Evolutionary conservation across 306 rosid species (phyloP), one percentile per base, ranked within the genome.

Genomic region (Dryas alaskensis): DNA sequence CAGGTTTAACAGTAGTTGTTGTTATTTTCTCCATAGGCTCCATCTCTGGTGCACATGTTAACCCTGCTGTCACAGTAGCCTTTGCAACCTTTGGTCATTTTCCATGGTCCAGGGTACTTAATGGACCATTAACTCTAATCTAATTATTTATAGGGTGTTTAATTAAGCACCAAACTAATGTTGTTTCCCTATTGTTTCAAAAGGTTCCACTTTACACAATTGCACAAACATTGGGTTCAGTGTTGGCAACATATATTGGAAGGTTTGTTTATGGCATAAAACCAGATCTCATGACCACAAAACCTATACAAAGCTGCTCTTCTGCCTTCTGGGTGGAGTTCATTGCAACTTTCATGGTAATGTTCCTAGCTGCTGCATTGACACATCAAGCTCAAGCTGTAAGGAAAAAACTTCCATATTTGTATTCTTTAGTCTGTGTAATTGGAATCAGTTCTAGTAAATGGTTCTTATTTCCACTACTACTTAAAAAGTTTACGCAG

Each of bases 11-110:
- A n/a, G 92, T 90, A 7, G 81, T 84, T 16, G 97, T 93, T 55
- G 71, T 90, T 42, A 85, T 87, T 43, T 90, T 89, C 86, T 83
- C 93, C 0, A 83, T 87, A 43, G 96, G 89, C 3, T 79, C 87
- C 31, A 87, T 93, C 78, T 93, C 97, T 63, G 89, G 86, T 78
- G 97, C 98, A 1, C 98, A 90, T 79, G 90, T 93, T 70, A 93
- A 93, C 77, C 98, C 97, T 22, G 89, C 98, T 19, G 84, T 85
- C 75, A 93, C 98, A 48, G 45, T 90, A 67, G 97, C 98, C 74
- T 89, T 89, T 70, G 98, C 97, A 61, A 80, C 85, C 60, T 78
- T 85, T n/a, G 97, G 96, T 60, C 86, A 86, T 71, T 87, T 89
- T 64, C 92, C 97, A 65, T 90, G 96, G 98, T 71, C 79, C 67